Evolutionary conservation across 305 asterid genomes (phyloP), one percentile per base, ranked within the genome.

Genomic region (Rubia balearica): DNA sequence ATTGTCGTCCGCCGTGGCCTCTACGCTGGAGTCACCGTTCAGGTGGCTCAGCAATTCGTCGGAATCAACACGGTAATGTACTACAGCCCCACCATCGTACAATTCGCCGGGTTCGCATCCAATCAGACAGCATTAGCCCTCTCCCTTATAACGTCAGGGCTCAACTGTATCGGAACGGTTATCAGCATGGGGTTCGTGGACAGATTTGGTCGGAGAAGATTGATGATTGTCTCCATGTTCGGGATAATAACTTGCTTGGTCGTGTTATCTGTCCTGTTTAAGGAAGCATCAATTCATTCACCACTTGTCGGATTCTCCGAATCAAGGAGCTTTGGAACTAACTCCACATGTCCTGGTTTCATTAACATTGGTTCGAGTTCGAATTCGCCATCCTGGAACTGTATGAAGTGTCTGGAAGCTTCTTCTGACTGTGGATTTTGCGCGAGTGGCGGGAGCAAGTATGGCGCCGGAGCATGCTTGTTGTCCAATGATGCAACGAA

Each of bases 41-140:
- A 89, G 81, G 91, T 91, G 30, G 91, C 92, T 48, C 97, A 86
- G 60, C 92, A 91, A 60, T 87, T 91, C 67, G 88, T 84, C 22
- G 96, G 96, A 60, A 91, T 91, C 59, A 90, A 87, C 86, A 87
- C 97, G 0, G 93, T 90, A 62, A 90, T 90, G 97, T 91, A 89
- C 78, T 89, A 89, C 27, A 89, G 96, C 75, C 97, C 96, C 17
- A 83, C 91, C 0, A 91, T 91, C 12, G 90, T 89, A 19, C 96
- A 91, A 75, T 79, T 84, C 0, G 95, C 95, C 0, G 97, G 97
- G 27, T 91, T 83, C 61, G 92, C 92, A 55, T 87, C 97, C 3
- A 91, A 89, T 22, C 71, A 72, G 83, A 87, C 95, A 0, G 96
- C 97, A 42, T 19, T 91, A 72, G 90, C 92, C 0, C 86, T 89